Evolutionary conservation across 2,329 filamentous ascomycete genomes (phyloP), one percentile per base, ranked within the genome.

Genomic region (Aspergillus sp.): DNA sequence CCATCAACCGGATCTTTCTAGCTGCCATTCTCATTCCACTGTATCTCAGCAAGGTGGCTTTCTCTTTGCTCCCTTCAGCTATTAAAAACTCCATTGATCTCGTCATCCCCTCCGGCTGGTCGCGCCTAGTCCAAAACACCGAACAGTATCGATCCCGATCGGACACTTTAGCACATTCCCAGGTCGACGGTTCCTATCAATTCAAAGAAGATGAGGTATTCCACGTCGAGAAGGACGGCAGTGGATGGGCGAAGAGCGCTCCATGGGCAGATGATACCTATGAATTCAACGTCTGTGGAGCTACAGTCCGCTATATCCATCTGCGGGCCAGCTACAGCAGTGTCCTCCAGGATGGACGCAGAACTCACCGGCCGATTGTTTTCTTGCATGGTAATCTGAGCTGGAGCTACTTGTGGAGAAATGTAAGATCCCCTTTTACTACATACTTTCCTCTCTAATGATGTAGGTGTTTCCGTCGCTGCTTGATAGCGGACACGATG

Each of bases 351-450:
- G 52, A 54, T 11, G 52, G 52, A 8, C 12, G 11, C 2, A 31
- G 33, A n/a, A 45, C 17, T 3, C 52, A 54, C 23, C 31, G 41
- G 8, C 52, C 43, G 15, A 19, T 54, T 19, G 43, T 54, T 6
- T 40, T 54, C 14, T 15, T 54, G 6, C 52, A 54, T 21, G 52
- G 52, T 1, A 54, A 54, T 15, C 33, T 23, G 15, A 45, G 31
- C 21, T 54, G 52, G 52, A 54, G 52, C 19, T 54, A 47, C 12
- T 11, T 47, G 33, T 54, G 52, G 52, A 21, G 52, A 11, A 54
- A 54, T 47, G 35, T 52, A 19, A 14, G 14, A 11, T 6, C 27
- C 27, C 27, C 27, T 31, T 3, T 31, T 31, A 31, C 19, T 15
- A 4, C 2, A 3, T 21, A 3, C 2, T 0, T 14, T 24, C 19